phyloP scores from a whole-genome alignment of 192 early-diverging fungal genomes.

The Blastocladiella britannica region DNA sequence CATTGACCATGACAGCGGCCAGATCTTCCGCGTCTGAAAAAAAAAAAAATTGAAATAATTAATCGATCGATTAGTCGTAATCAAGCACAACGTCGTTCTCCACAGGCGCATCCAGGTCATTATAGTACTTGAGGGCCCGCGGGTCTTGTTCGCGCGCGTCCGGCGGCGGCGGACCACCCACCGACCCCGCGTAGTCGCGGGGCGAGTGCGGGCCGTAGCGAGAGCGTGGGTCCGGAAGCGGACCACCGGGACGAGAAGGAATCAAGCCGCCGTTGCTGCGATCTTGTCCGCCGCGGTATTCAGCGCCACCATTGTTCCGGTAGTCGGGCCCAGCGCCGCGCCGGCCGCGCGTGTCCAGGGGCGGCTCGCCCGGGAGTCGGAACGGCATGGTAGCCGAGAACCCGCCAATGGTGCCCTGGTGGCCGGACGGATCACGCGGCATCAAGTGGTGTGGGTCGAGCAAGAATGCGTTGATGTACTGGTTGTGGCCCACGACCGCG shows the following conservation, averaged over 20 bases:
- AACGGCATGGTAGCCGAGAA: not conserved
- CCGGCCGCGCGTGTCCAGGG: not conserved
- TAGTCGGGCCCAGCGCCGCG: not conserved
- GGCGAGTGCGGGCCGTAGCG: constrained; percentile 6
- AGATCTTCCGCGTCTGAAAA: too few relatives aligned
- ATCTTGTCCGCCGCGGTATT: not conserved
- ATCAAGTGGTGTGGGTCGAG: constrained; percentile 52
- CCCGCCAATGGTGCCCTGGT: not conserved
- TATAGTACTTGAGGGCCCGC: constrained; percentile 61
- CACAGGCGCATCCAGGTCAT: constrained; percentile 70
- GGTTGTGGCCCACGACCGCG: not conserved
- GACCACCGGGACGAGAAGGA: too few relatives aligned
- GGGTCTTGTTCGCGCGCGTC: constrained; percentile 20
- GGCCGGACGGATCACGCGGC: not conserved
- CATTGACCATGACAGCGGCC: too few relatives aligned
- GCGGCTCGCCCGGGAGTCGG: not conserved
- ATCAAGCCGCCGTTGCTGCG: too few relatives aligned
- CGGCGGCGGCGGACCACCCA: not conserved
- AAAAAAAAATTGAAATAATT: not conserved
- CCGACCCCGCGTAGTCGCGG: constrained; percentile 11
- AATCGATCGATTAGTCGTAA: constrained; percentile 5
- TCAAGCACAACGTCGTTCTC: constrained; percentile 47
- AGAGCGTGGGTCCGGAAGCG: not conserved
- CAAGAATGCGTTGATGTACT: constrained; percentile 64
- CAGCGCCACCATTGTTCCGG: constrained; percentile 2